Base-by-base conservation (phyloP, 495 filamentous ascomycete species). In the Umbilicaria muhlenbergii region DNA sequence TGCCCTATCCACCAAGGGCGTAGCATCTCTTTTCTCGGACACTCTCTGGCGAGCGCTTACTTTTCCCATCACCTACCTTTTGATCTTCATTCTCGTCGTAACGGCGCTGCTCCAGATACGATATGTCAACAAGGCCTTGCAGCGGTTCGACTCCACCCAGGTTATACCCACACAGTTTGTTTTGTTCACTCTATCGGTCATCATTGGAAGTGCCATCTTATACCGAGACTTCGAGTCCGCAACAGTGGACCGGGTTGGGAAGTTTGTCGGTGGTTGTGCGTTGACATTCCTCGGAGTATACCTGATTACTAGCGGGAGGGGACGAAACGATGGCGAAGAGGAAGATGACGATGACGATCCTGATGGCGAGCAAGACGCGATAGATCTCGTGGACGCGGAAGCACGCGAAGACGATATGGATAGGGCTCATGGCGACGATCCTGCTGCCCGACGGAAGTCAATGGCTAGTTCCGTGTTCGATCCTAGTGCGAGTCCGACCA, bases 111-210 rank as follows among this genome's bases (percentile, higher is more conserved):
- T 95, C 75, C 91, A 98, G 61, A 86, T 98, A 49, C 85, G 81
- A 48, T 98, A 95, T 58, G 70, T 98, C 48, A 98, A 98, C 64
- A 86, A 86, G 39, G 88, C 91, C 1, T 67, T 98, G 15, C 86
- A 92, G 56, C 78, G 84, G 42, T 98, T 98, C 64, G 86, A 94
- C 59, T 89, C 88, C 0, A 98, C 91, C 0, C 86, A 94, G 53
- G 91, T 98, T 47, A 95, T 98, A 42, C 91, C 91, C 2, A 86
- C 85, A 11, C 91, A 98, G 55, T 98, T 98, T 51, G 91, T 98
- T 19, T 70, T 93, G 34, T 98, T 98, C 58, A 98, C 91, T 0
- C 67, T 98, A 5, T 93, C 80, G 2, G 91, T 98, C 41, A 96
- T 98, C 53, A 73, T 93, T 41, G 91, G 91, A 37, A 92, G 84